Conservation (phyloP, 176 grass and related monocot genomes). For the Aegilops tauschii region DNA sequence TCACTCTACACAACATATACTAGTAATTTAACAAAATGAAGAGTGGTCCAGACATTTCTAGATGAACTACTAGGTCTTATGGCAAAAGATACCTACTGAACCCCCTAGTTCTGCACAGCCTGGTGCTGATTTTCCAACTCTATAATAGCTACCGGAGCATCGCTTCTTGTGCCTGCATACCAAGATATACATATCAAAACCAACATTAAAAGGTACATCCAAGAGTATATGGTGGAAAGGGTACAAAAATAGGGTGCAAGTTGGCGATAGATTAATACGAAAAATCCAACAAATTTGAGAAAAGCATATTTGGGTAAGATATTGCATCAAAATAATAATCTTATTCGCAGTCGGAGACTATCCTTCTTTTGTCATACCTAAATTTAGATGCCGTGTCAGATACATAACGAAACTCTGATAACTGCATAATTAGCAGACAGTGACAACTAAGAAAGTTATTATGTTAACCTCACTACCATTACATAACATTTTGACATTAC, state of each 20-base stretch:
- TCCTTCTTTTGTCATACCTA: background rate
- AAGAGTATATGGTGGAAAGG: conserved; percentile 10
- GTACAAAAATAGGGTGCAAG: background rate
- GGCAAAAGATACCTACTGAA: conserved; percentile 45
- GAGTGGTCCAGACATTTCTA: conserved; percentile 25
- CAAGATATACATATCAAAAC: conserved; percentile 21
- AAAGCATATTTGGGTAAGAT: background rate
- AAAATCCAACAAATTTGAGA: background rate
- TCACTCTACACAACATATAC: background rate
- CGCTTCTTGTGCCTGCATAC: conserved; percentile 52
- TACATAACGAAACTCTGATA: background rate
- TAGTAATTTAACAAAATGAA: conserved; percentile 15
- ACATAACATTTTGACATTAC: background rate
- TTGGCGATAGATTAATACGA: background rate
- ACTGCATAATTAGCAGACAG: background rate
- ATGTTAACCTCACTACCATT: background rate
- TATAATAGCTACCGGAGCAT: conserved; percentile 41
- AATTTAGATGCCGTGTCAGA: background rate
- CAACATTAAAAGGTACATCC: conserved; percentile 25
- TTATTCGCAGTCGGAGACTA: background rate
- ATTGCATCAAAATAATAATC: conserved; percentile 17
- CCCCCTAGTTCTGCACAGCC: background rate
- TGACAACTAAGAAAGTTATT: background rate
- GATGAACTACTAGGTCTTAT: conserved; percentile 2
- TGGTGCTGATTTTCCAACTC: conserved; percentile 35